These are phyloP conservation scores for Tetratostichococcus sp. DNA, from an alignment of 139 green algal genomes.

Conservation along the genomic window DNA sequence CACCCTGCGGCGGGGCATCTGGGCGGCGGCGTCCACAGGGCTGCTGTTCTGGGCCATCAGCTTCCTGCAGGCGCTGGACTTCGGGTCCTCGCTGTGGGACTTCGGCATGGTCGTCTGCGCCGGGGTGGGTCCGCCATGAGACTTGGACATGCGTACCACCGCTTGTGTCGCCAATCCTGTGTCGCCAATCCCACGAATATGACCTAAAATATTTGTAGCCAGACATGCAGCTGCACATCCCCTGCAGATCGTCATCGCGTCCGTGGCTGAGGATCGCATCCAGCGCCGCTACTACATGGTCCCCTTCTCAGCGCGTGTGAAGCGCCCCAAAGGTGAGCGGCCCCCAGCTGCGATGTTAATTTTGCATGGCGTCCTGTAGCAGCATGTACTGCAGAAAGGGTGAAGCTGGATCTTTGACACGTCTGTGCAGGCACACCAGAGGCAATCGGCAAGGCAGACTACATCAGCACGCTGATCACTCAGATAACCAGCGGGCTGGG, in stretches of 20 bases:
- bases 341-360: no score
- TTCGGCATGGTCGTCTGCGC: not conserved
- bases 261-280: constrained; percentile 41
- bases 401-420: not conserved
- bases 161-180: no score
- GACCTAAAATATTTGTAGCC: no score
- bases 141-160: no score
- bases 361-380: no score
- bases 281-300: constrained; percentile 29
- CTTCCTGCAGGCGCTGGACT: not conserved
- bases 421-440: constrained; percentile 29
- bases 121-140: not conserved
- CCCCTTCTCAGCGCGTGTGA: constrained; percentile 11
- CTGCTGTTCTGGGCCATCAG: constrained; percentile 8
- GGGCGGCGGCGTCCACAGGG: not conserved
- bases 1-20: constrained; percentile 11
- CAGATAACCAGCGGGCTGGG: constrained; percentile 35
- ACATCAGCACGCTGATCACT: constrained; percentile 37
- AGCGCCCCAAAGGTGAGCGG: not conserved
- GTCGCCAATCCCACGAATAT: no score
- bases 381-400: no score
- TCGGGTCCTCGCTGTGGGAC: not conserved
- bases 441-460: constrained; percentile 41
- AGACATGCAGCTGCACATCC: no score
- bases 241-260: constrained; percentile 35